These are phyloP conservation scores for Epichloe gansuensis DNA, from an alignment of 2,329 filamentous ascomycete genomes.

Conservation along the genomic window DNA sequence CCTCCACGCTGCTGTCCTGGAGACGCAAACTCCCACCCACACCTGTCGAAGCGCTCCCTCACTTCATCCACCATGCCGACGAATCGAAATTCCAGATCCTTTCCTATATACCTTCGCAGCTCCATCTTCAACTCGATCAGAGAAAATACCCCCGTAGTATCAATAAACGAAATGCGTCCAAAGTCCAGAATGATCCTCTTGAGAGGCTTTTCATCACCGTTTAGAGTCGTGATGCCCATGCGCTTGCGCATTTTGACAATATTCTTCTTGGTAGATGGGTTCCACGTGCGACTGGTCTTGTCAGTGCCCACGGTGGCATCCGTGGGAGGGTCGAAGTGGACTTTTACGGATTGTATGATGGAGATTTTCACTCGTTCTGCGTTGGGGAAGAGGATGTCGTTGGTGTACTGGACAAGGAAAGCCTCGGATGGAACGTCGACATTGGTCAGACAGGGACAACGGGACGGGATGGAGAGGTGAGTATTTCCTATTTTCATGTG, in stretches of 20 bases:
- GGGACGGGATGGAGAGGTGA: constrained; percentile 14
- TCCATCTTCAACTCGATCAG: constrained; percentile 35
- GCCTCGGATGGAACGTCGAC: constrained; percentile 31
- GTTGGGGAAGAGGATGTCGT: constrained; percentile 49
- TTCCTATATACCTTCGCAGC: constrained; percentile 35
- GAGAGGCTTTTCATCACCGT: constrained; percentile 26
- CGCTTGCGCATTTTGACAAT: constrained; percentile 30
- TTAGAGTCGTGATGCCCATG: constrained; percentile 20
- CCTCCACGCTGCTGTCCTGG: constrained; percentile 15
- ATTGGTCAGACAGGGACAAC: constrained; percentile 8
- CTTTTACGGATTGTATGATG: constrained; percentile 36
- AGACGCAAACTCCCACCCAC: constrained; percentile 22
- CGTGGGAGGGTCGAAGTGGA: constrained; percentile 24
- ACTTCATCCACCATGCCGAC: constrained; percentile 32
- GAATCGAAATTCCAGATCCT: constrained; percentile 32
- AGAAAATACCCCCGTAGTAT: constrained; percentile 38
- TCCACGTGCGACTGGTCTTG: constrained; percentile 37
- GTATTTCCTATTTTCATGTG: constrained; percentile 17
- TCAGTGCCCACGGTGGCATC: constrained; percentile 27
- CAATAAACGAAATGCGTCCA: constrained; percentile 36
- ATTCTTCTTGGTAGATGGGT: constrained; percentile 35
- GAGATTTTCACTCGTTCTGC: constrained; percentile 37
- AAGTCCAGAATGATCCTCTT: constrained; percentile 40
- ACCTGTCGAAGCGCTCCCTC: constrained; percentile 24
- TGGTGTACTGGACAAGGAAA: constrained; percentile 42